Conservation (phyloP, 2,329 filamentous ascomycete species). For the Aspergillus cejpii region DNA sequence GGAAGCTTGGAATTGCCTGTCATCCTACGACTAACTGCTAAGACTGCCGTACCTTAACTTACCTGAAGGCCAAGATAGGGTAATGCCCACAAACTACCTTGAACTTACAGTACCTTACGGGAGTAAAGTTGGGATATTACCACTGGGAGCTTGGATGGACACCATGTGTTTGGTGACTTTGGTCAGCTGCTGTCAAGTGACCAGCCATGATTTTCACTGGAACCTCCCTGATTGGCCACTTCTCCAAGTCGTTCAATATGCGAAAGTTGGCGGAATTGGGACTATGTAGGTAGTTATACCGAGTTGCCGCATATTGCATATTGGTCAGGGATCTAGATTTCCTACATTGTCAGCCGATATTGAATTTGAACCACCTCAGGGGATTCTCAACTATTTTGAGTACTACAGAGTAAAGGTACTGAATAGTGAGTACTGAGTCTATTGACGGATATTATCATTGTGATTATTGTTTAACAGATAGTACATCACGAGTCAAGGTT, state of each 20-base stretch:
- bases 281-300: too few species aligned
- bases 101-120: too few species aligned
- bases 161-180: slow-evolving; percentile 15
- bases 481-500: too few species aligned
- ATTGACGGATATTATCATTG: neutral
- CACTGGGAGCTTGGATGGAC: slow-evolving; percentile 7
- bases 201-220: slow-evolving; percentile 34
- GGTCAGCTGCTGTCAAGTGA: slow-evolving; percentile 31
- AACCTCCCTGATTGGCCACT: slow-evolving; percentile 24
- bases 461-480: too few species aligned
- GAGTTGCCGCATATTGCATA: slow-evolving; percentile 4
- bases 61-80: too few species aligned
- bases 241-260: slow-evolving; percentile 4
- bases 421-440: too few species aligned
- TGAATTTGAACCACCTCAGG: slow-evolving; percentile 2
- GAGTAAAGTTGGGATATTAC: neutral
- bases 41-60: too few species aligned
- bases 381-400: neutral
- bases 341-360: slow-evolving; percentile 1
- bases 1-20: neutral
- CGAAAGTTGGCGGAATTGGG: slow-evolving; percentile 10
- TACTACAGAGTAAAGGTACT: neutral
- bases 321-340: slow-evolving; percentile 13
- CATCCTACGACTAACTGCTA: too few species aligned
- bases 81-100: neutral